These are phyloP conservation scores for Pseudocercospora fuligena DNA, from an alignment of 2,329 filamentous ascomycete genomes.

Conservation along the genomic window DNA sequence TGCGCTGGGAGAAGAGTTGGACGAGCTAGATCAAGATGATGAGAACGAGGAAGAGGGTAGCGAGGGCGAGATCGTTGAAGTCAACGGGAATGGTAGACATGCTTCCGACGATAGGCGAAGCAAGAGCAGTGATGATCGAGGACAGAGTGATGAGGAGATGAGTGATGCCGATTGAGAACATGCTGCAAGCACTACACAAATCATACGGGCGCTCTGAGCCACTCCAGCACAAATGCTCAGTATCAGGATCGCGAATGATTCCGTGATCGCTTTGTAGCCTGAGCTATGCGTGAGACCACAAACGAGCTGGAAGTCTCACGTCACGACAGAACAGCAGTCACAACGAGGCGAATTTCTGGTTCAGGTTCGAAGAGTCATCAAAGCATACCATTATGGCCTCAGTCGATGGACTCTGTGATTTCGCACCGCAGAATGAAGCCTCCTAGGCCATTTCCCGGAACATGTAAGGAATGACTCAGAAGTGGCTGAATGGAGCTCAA, in stretches of 20 bases:
- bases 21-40: slow-evolving; percentile 69
- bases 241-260: too few relatives aligned
- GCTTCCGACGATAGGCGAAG: slow-evolving; percentile 9
- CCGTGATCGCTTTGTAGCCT: too few relatives aligned
- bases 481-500: neutral
- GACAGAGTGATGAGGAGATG: slow-evolving; percentile 28
- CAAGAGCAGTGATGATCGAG: slow-evolving; percentile 10
- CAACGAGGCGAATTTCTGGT: neutral
- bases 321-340: neutral
- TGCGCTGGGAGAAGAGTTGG: slow-evolving; percentile 75
- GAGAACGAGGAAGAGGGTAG: slow-evolving; percentile 48
- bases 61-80: slow-evolving; percentile 32
- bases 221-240: neutral
- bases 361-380: neutral
- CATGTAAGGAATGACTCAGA: neutral
- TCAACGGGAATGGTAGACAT: slow-evolving; percentile 28
- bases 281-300: too few relatives aligned
- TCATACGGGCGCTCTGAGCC: neutral
- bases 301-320: too few relatives aligned
- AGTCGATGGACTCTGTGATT: neutral
- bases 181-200: neutral
- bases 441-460: neutral
- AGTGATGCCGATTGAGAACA: slow-evolving; percentile 32
- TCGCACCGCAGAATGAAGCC: neutral
- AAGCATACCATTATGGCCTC: neutral